Evolutionary conservation across 768 basidiomycete genomes (phyloP), one percentile per base, ranked within the genome.

Genomic region (Rhizopogon rudus): DNA sequence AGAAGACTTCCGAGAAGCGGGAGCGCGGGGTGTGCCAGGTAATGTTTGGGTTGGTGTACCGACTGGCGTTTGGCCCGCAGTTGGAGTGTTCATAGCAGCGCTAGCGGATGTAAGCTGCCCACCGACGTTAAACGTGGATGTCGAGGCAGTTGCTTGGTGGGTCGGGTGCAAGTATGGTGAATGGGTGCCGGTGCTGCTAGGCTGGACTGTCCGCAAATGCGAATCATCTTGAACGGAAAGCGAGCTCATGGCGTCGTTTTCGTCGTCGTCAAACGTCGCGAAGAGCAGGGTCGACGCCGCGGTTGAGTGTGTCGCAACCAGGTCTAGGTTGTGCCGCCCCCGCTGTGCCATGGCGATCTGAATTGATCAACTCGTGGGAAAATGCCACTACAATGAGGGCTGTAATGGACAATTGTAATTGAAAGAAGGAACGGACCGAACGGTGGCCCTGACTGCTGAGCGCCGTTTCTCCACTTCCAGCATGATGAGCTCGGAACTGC

Each of bases 111-210:
- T 49, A 12, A 64, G 60, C 52, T 63, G 63, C 37, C 63, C 53
- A 37, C 66, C 52, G 14, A 61, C 64, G 59, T 73, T 73, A 58
- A 74, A 73, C 9, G 72, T 70, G 37, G 73, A 70, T 9, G 73
- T 65, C 14, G 74, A 74, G 17, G 70, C 68, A 5, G 69, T 63
- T 7, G 70, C 67, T 35, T 67, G 68, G 50, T 63, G 66, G 7
- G 72, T 61, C 50, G 71, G 54, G 45, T 76, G 71, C 55, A 70
- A 59, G 60, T 77, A 77, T 6, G 75, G 75, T 0, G 75, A 75
- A 48, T 65, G 67, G 13, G 67, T 57, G 50, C 60, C 58, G 1
- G 41, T 52, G 28, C 53, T 56, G n/a, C 39, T 40, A 1, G 56
- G n/a, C 17, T 54, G 60, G 0, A 52, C 46, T 9, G 48, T 52